Percentiles rank a stretch among this genome's conserved stretches.
phyloP scores from a whole-genome alignment of 345 rosid species.

The Carallia brachiata region DNA sequence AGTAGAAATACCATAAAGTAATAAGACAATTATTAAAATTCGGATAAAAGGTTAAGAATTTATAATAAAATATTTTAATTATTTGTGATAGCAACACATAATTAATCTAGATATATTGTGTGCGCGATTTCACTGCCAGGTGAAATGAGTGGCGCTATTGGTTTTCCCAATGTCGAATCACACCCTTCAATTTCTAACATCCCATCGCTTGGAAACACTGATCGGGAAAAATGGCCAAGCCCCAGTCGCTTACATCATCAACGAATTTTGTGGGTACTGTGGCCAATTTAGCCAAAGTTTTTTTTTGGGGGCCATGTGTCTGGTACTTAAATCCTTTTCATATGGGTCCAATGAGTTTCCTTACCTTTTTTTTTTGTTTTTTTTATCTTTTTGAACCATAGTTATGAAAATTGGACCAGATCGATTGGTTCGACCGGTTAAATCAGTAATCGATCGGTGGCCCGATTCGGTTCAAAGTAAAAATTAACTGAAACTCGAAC shows the following conservation, averaged over 20 bases:
- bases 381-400: too few species aligned
- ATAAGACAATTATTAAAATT: too few species aligned
- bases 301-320: slow-evolving; percentile 33
- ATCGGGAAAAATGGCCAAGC: slow-evolving; percentile 11
- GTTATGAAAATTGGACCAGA: too few species aligned
- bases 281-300: slow-evolving; percentile 17
- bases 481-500: too few species aligned
- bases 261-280: slow-evolving; percentile 24
- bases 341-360: slow-evolving; percentile 33
- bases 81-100: too few species aligned
- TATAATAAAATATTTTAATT: too few species aligned
- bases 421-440: too few species aligned
- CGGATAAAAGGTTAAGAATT: too few species aligned
- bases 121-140: not conserved
- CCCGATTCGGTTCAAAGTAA: too few species aligned
- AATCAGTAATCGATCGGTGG: too few species aligned
- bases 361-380: not conserved
- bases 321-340: slow-evolving; percentile 32
- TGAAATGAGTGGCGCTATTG: not conserved
- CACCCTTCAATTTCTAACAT: slow-evolving; percentile 14
- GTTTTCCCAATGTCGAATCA: slow-evolving; percentile 25
- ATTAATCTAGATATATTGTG: too few species aligned
- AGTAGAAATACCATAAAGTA: too few species aligned
- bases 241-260: slow-evolving; percentile 16
- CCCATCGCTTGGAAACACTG: slow-evolving; percentile 28